Evolutionary conservation across 1,139 yeast species (phyloP).

Genomic region (Insectozyma bohioensis): DNA sequence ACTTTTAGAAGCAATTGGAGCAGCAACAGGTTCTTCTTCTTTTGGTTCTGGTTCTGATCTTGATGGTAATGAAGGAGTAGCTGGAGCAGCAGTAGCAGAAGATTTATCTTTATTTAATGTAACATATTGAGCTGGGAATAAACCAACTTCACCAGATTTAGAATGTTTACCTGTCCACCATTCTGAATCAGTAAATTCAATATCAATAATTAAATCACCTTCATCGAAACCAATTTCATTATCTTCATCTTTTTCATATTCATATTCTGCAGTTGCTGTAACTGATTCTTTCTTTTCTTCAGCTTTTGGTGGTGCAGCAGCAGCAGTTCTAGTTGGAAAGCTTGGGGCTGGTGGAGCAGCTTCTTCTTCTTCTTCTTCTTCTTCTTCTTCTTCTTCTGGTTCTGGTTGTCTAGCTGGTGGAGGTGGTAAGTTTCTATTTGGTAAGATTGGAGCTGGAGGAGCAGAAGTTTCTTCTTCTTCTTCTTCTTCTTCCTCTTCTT

Average conservation of each 20-base stretch:
- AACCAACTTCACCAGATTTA: constrained; percentile 67
- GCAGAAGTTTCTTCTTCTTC: constrained; percentile 17
- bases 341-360: constrained; percentile 18
- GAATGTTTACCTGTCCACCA: constrained; percentile 92
- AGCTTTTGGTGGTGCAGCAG: constrained; percentile 17
- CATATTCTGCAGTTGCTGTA: constrained; percentile 63
- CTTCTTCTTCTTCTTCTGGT: constrained; percentile 23
- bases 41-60: constrained; percentile 19
- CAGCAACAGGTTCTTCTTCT: constrained; percentile 23
- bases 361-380: constrained; percentile 17
- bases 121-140: constrained; percentile 92
- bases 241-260: constrained; percentile 72
- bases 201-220: constrained; percentile 77
- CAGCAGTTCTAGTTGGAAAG: constrained; percentile 19
- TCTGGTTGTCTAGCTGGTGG: constrained; percentile 16
- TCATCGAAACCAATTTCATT: constrained; percentile 83
- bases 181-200: constrained; percentile 88
- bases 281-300: constrained; percentile 21
- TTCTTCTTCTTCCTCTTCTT: constrained; percentile 21
- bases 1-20: constrained; percentile 64
- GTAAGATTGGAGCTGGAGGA: constrained; percentile 18
- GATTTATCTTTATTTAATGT: constrained; percentile 22
- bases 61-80: constrained; percentile 2
- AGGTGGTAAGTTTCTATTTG: constrained; percentile 21
- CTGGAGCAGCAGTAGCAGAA: not conserved